Evolutionary conservation across 1,284 basidiomycete species (phyloP), one percentile per base, ranked within the genome.

Genomic region (Bondarzewia mesenterica): DNA sequence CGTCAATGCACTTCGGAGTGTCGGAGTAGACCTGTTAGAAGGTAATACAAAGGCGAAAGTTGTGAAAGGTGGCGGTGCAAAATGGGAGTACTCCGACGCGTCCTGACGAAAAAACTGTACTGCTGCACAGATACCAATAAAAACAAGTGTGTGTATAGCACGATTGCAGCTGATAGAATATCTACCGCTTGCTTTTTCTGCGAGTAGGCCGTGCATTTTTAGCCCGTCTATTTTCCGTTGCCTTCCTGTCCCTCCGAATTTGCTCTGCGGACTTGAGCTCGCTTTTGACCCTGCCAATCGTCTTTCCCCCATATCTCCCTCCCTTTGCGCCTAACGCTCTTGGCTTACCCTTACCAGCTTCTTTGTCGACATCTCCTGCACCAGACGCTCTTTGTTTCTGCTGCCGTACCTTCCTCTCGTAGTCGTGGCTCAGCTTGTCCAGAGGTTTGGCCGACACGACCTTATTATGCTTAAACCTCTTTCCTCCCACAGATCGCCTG

Each of bases 211-310:
- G 73, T 20, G 87, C 85, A 60, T 91, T 92, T 71, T 89, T 91
- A 20, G 74, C 78, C 60, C 72, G 79, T 57, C 73, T 77, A 51
- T 76, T 77, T 56, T 88, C 82, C 59, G 68, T 58, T 25, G 72
- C 46, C 60, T 80, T 80, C 52, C 91, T 76, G 23, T 75, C 68
- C 62, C 85, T 93, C 50, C 88, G 77, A 54, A 95, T 93, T 61
- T 93, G 86, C 45, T 90, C 88, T 32, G 80, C 82, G 0, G 78
- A 85, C 70, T 89, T 92, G 61, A 93, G 77, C 65, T 93, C 90
- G 47, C 65, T 85, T 65, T 82, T 89, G 58, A 88, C 78, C 46
- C 70, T 74, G 5, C 72, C 74, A 44, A 78, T 60, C 1, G 78
- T 62, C 63, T 84, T 87, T n/a, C 75, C 77, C 35, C 72, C 74